These are phyloP conservation scores for Claviceps sp. DNA, from an alignment of 2,329 filamentous ascomycete genomes.

Conservation along the genomic window DNA sequence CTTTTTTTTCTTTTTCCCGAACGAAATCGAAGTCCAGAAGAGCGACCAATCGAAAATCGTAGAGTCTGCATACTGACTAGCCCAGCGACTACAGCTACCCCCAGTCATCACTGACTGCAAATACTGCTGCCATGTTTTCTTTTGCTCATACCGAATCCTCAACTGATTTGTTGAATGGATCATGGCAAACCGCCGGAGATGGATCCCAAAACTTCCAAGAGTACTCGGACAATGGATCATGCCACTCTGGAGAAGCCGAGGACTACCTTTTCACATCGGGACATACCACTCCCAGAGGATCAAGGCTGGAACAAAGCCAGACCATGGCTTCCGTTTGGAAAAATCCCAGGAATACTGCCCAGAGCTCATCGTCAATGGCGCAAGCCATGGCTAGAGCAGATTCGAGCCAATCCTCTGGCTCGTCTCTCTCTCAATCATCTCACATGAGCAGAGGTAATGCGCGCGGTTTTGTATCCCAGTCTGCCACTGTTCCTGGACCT, in stretches of 20 bases:
- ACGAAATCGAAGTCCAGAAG: background rate
- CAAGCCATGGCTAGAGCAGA: conserved; percentile 26
- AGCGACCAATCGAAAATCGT: conserved; percentile 3
- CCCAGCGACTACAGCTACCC: conserved; percentile 43
- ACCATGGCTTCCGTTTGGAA: conserved; percentile 37
- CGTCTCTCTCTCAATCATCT: conserved; percentile 36
- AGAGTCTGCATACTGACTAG: conserved; percentile 44
- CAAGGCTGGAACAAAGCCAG: conserved; percentile 31
- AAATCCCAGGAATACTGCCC: conserved; percentile 20
- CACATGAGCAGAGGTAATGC: conserved; percentile 39
- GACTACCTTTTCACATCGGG: conserved; percentile 41
- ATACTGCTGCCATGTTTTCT: conserved; percentile 39
- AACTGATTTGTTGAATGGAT: conserved; percentile 39
- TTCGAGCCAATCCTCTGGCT: conserved; percentile 26
- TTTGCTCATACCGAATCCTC: conserved; percentile 47
- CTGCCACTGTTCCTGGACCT: conserved; percentile 20
- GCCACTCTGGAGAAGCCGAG: conserved; percentile 38
- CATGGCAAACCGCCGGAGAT: conserved; percentile 44
- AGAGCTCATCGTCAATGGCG: conserved; percentile 18
- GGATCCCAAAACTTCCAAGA: conserved; percentile 46
- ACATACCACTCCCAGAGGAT: conserved; percentile 39
- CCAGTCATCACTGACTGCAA: conserved; percentile 36
- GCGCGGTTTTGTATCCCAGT: conserved; percentile 25
- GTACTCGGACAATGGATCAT: conserved; percentile 36
- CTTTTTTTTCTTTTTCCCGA: conserved; percentile 10